phyloP scores from a whole-genome alignment of 495 filamentous ascomycete species.

The Neurospora discreta region DNA sequence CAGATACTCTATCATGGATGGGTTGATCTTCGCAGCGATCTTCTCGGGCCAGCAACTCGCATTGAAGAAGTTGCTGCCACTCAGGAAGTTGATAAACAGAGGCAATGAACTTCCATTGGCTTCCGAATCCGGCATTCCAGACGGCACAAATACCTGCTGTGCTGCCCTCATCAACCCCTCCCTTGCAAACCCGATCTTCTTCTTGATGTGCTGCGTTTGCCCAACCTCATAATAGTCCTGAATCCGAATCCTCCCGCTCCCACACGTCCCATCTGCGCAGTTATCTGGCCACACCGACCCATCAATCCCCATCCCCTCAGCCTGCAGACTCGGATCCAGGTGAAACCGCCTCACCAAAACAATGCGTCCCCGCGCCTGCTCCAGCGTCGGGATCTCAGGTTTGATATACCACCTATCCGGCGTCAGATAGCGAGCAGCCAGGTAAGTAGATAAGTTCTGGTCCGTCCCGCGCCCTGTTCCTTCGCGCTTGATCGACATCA shows the following conservation, averaged over 20 bases:
- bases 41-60: slow-evolving; percentile 84
- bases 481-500: slow-evolving; percentile 87
- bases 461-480: slow-evolving; percentile 73
- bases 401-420: slow-evolving; percentile 66
- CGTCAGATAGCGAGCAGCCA: slow-evolving; percentile 59
- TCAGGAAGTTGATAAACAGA: slow-evolving; percentile 85
- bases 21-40: slow-evolving; percentile 86
- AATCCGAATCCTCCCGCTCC: slow-evolving; percentile 64
- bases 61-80: slow-evolving; percentile 88
- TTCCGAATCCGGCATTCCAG: background rate
- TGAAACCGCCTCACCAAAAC: slow-evolving; percentile 75
- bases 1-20: slow-evolving; percentile 71
- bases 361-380: slow-evolving; percentile 71
- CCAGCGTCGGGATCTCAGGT: slow-evolving; percentile 68
- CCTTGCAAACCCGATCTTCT: slow-evolving; percentile 64
- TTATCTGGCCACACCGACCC: slow-evolving; percentile 83
- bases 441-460: slow-evolving; percentile 59
- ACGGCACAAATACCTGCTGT: slow-evolving; percentile 19
- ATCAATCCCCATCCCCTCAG: slow-evolving; percentile 67
- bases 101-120: slow-evolving; percentile 35
- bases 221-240: slow-evolving; percentile 94
- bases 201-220: slow-evolving; percentile 59
- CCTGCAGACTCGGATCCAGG: slow-evolving; percentile 48
- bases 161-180: slow-evolving; percentile 68
- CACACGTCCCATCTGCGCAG: slow-evolving; percentile 60